phyloP scores from a whole-genome alignment of 306 rosid species.

The Astragalus glycyphyllos region DNA sequence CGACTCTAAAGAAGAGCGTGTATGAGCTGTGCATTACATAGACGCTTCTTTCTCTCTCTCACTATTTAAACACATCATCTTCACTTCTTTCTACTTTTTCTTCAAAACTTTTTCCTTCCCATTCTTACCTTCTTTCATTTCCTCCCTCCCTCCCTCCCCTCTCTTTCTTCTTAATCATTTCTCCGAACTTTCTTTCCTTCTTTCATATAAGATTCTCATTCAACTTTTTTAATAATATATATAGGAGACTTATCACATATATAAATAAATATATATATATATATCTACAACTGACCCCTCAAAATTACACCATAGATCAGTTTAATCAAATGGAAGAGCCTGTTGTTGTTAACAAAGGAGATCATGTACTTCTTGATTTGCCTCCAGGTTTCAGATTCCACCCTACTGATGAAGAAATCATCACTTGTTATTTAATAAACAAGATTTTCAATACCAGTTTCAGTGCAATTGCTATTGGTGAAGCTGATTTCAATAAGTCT shows the following conservation, averaged over 20 bases:
- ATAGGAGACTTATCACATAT: background rate
- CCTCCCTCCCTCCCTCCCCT: background rate
- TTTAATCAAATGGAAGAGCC: constrained; percentile 47
- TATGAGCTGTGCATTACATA: constrained; percentile 41
- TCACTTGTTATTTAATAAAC: constrained; percentile 61
- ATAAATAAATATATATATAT: background rate
- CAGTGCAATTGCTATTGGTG: constrained; percentile 77
- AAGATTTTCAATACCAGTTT: constrained; percentile 63
- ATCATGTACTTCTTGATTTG: constrained; percentile 54
- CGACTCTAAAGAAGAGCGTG: constrained; percentile 44
- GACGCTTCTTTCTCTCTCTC: constrained; percentile 37
- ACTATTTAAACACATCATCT: constrained; percentile 53
- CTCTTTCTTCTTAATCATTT: background rate
- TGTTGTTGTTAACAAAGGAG: constrained; percentile 48
- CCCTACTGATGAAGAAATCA: constrained; percentile 87
- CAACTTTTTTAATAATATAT: background rate
- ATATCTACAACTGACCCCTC: background rate
- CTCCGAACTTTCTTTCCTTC: background rate
- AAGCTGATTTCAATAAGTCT: constrained; percentile 83
- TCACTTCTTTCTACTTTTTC: constrained; percentile 55
- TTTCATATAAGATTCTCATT: constrained; percentile 15
- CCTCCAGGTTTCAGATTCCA: constrained; percentile 95
- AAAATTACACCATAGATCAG: background rate
- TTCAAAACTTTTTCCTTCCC: constrained; percentile 42
- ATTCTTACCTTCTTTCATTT: constrained; percentile 1